Conservation (phyloP, 306 rosid species). For the Macrotyloma uniflorum region DNA sequence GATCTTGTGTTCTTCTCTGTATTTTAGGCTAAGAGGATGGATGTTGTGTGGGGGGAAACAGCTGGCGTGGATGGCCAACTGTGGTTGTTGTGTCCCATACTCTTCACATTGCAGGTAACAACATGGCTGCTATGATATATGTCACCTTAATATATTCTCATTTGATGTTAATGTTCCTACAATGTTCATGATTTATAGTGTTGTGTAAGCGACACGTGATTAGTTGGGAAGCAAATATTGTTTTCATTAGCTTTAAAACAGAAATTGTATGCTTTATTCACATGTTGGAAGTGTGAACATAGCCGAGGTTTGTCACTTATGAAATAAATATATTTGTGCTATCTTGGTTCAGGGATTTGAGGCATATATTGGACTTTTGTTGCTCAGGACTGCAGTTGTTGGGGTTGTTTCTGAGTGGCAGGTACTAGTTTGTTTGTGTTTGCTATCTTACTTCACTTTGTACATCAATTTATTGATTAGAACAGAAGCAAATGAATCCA, state of each 20-base stretch:
- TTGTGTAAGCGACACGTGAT: neutral
- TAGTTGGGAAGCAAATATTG: conserved; percentile 13
- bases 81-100: conserved; percentile 93
- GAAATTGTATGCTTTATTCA: neutral
- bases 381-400: conserved; percentile 74
- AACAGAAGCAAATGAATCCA: conserved; percentile 4
- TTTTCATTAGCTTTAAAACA: neutral
- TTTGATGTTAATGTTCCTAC: neutral
- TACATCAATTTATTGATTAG: neutral
- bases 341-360: conserved; percentile 73
- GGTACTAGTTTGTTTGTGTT: conserved; percentile 53
- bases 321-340: conserved; percentile 31
- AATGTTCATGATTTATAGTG: conserved; percentile 20
- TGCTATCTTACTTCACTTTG: conserved; percentile 19
- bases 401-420: conserved; percentile 92
- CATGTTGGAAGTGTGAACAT: conserved; percentile 7
- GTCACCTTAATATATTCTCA: neutral
- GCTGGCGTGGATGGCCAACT: conserved; percentile 96
- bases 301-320: conserved; percentile 16
- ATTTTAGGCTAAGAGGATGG: conserved; percentile 98
- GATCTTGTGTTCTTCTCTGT: conserved; percentile 35
- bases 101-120: conserved; percentile 89
- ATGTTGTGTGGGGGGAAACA: conserved; percentile 99
- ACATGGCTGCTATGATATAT: conserved; percentile 19
- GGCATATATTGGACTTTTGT: conserved; percentile 81